These are phyloP conservation scores for Pichia kudriavzevii DNA, from an alignment of 1,139 yeast genomes.

Conservation along the genomic window DNA sequence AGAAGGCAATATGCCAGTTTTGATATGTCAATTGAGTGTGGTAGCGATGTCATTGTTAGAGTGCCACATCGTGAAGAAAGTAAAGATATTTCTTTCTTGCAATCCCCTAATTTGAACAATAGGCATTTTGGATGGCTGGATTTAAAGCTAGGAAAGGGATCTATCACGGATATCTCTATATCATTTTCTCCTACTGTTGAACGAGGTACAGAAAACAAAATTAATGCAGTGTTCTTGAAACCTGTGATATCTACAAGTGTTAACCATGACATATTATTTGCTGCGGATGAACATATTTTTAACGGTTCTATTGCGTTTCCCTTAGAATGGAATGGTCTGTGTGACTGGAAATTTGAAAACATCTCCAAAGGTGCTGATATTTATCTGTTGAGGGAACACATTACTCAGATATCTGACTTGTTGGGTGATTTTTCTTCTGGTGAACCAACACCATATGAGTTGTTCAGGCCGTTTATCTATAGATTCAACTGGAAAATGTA, in stretches of 20 bases:
- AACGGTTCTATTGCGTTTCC: slow-evolving; percentile 62
- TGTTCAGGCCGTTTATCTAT: slow-evolving; percentile 66
- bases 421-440: slow-evolving; percentile 74
- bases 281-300: slow-evolving; percentile 53
- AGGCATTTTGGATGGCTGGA: slow-evolving; percentile 95
- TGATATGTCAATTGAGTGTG: slow-evolving; percentile 44
- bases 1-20: slow-evolving; percentile 51
- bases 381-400: slow-evolving; percentile 78
- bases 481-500: slow-evolving; percentile 49
- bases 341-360: slow-evolving; percentile 58
- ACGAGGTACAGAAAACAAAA: slow-evolving; percentile 52
- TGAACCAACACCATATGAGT: slow-evolving; percentile 63
- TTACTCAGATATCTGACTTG: slow-evolving; percentile 65
- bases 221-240: slow-evolving; percentile 41
- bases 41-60: slow-evolving; percentile 62
- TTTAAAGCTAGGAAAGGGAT: slow-evolving; percentile 48
- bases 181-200: slow-evolving; percentile 45
- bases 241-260: slow-evolving; percentile 77
- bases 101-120: slow-evolving; percentile 8
- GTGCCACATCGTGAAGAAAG: slow-evolving; percentile 81
- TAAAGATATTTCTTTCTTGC: slow-evolving; percentile 41
- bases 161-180: slow-evolving; percentile 40
- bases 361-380: slow-evolving; percentile 46
- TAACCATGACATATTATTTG: slow-evolving; percentile 73
- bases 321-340: slow-evolving; percentile 70